A percentile compares a stretch with the other conserved stretches of the same genome.
These are phyloP conservation scores for Pseudogymnoascus sp. DNA, from an alignment of 2,329 filamentous ascomycete genomes.

Conservation along the genomic window DNA sequence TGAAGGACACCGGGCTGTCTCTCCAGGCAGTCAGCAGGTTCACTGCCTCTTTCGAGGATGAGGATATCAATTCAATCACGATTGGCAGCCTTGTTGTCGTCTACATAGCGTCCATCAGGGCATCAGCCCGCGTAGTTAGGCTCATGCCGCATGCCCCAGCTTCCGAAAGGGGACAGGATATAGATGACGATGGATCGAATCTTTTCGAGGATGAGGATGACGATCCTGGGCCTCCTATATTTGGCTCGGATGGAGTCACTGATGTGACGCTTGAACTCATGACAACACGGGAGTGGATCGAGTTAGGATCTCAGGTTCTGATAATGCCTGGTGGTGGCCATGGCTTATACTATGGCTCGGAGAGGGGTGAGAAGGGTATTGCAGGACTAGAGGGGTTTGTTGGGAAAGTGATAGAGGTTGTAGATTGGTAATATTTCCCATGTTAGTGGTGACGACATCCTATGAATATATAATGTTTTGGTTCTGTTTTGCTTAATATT, in stretches of 20 bases:
- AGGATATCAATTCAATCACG: conserved; percentile 56
- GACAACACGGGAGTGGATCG: conserved; percentile 65
- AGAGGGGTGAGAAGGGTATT: conserved; percentile 46
- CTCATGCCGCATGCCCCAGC: conserved; percentile 30
- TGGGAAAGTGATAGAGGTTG: conserved; percentile 58
- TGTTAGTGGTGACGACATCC: conserved; percentile 2
- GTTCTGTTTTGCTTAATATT: neutral
- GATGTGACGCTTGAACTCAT: conserved; percentile 64
- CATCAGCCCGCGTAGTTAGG: conserved; percentile 67
- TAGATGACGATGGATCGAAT: conserved; percentile 34
- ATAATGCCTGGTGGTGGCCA: conserved; percentile 66
- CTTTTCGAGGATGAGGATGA: conserved; percentile 36
- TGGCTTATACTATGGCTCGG: conserved; percentile 50
- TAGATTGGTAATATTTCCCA: conserved; percentile 39
- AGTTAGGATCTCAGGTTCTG: conserved; percentile 63
- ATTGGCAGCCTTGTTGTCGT: conserved; percentile 69
- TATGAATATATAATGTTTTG: conserved; percentile 3
- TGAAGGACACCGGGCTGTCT: conserved; percentile 49
- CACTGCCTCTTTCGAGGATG: conserved; percentile 63
- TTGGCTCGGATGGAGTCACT: conserved; percentile 34
- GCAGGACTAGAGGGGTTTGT: conserved; percentile 66
- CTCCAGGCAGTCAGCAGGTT: conserved; percentile 63
- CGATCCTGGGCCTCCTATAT: conserved; percentile 30
- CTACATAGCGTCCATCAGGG: conserved; percentile 81
- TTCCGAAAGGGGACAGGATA: conserved; percentile 25